Conservation (phyloP, 768 basidiomycete genomes). For the Agaricus bisporus region DNA sequence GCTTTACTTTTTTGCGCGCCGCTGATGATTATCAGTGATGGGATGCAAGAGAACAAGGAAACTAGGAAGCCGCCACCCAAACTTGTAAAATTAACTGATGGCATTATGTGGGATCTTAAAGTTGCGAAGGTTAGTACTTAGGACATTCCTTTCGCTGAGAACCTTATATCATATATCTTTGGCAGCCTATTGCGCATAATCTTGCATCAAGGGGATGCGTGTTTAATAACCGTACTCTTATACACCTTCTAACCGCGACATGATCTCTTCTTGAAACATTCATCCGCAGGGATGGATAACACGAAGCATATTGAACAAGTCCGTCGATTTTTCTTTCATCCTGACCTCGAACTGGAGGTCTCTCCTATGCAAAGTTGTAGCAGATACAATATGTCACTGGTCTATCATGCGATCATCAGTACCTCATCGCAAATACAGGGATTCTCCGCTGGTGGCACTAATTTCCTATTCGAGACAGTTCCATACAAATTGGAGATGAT, state of each 20-base stretch:
- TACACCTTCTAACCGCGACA: conserved; percentile 41
- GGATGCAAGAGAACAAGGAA: conserved; percentile 47
- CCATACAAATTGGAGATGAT: conserved; percentile 56
- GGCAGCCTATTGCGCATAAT: conserved; percentile 53
- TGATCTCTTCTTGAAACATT: conserved; percentile 11
- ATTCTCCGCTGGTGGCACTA: conserved; percentile 50
- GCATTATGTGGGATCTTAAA: conserved; percentile 53
- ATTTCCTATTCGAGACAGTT: conserved; percentile 53
- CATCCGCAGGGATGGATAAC: not conserved
- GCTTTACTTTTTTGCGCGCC: not conserved
- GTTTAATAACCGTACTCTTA: conserved; percentile 47
- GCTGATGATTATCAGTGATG: conserved; percentile 40
- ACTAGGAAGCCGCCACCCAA: conserved; percentile 51
- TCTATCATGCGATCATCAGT: not conserved
- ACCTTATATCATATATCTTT: not conserved
- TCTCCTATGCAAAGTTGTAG: not conserved
- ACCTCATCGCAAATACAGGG: conserved; percentile 21
- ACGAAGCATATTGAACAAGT: conserved; percentile 38
- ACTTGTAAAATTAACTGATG: conserved; percentile 43
- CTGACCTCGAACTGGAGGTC: not conserved
- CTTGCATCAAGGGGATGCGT: conserved; percentile 47
- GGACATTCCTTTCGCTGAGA: not conserved
- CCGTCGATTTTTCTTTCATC: not conserved
- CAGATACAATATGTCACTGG: conserved; percentile 28
- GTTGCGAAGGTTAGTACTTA: conserved; percentile 36